Conservation (phyloP, 2,329 filamentous ascomycete species). For the Thielaviopsis populi region DNA sequence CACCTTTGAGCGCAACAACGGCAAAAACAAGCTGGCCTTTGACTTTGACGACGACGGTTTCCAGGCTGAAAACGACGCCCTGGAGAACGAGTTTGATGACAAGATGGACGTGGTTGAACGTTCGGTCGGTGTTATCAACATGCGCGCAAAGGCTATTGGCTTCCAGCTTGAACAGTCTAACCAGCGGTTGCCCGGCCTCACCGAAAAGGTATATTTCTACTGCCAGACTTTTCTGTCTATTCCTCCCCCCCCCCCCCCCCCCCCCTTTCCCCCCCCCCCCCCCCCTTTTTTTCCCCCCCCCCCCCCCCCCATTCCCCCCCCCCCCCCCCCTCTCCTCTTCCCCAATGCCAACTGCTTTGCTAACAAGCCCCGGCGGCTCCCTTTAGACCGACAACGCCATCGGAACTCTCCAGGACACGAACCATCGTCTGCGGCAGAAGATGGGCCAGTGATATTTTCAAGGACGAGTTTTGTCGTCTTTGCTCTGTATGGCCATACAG, state of each 20-base stretch:
- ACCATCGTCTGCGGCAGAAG: slow-evolving; percentile 16
- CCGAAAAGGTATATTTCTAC: slow-evolving; percentile 46
- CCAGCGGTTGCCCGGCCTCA: slow-evolving; percentile 38
- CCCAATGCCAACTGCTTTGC: neutral
- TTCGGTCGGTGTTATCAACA: slow-evolving; percentile 57
- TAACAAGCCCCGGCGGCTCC: slow-evolving; percentile 18
- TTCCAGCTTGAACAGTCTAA: slow-evolving; percentile 62
- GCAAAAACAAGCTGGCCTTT: slow-evolving; percentile 51
- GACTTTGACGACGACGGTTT: slow-evolving; percentile 52
- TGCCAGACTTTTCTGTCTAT: neutral
- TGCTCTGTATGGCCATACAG: neutral
- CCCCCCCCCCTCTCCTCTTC: too few relatives aligned
- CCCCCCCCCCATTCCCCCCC: too few relatives aligned
- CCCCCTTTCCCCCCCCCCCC: too few relatives aligned
- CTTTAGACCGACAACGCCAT: slow-evolving; percentile 57
- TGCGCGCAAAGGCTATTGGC: slow-evolving; percentile 60
- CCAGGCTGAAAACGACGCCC: slow-evolving; percentile 36
- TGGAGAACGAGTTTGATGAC: slow-evolving; percentile 41
- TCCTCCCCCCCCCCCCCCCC: too few relatives aligned
- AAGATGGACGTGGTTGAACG: slow-evolving; percentile 49
- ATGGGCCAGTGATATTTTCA: slow-evolving; percentile 10
- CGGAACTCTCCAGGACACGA: slow-evolving; percentile 14
- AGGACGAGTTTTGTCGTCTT: neutral
- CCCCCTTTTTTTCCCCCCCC: too few relatives aligned
- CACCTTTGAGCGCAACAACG: slow-evolving; percentile 9